Conservation (phyloP, 2,329 filamentous ascomycete species). For the Cordyceps militaris region DNA sequence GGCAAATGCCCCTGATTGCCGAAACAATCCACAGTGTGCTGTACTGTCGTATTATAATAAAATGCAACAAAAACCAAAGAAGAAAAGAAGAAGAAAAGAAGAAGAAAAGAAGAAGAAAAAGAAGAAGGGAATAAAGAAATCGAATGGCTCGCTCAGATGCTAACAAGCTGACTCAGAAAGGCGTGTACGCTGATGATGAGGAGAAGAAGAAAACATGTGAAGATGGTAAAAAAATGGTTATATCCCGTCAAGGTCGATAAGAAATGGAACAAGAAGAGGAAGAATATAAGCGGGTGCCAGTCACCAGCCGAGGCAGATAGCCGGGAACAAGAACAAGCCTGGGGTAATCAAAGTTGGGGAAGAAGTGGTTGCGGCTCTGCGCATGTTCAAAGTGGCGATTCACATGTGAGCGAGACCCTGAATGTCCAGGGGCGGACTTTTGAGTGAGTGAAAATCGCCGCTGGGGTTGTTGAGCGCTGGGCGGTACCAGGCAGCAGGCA, state of each 20-base stretch:
- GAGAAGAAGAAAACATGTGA: background rate
- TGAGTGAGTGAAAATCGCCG: background rate
- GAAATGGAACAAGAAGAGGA: slow-evolving; percentile 7
- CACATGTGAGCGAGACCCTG: slow-evolving; percentile 9
- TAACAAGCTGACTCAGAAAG: background rate
- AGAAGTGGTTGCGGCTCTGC: slow-evolving; percentile 3
- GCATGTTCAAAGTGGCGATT: background rate
- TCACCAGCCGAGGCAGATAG: background rate
- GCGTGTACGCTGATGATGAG: background rate
- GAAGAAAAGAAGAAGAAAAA: background rate
- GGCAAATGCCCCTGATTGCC: background rate
- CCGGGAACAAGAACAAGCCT: background rate
- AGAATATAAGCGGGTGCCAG: background rate
- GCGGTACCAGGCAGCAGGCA: background rate
- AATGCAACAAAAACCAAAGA: background rate
- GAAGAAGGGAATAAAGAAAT: background rate
- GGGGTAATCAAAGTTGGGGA: background rate
- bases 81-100: background rate
- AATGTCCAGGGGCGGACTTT: background rate
- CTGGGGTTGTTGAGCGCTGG: background rate
- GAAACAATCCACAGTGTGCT: slow-evolving; percentile 7
- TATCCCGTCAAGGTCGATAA: background rate
- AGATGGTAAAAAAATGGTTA: slow-evolving; percentile 1
- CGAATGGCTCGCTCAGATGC: slow-evolving; percentile 7
- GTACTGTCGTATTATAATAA: background rate